Conservation (phyloP, 2,329 filamentous ascomycete genomes). For the Coniella lustricola region DNA sequence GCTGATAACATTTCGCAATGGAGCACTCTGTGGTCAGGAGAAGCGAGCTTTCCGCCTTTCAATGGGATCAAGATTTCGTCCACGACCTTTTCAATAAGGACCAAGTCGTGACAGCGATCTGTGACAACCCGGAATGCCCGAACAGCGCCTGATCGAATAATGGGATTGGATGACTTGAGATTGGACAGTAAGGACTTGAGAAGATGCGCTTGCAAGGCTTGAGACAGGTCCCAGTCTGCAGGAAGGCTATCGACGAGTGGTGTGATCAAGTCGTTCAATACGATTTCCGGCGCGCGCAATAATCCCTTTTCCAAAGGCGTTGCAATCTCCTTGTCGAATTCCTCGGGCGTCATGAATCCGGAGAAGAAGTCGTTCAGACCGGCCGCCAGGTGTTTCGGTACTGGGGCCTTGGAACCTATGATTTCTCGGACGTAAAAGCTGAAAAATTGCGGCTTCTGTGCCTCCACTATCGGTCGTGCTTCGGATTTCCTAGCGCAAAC, state of each 20-base stretch:
- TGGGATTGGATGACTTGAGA: constrained; percentile 79
- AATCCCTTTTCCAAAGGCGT: constrained; percentile 84
- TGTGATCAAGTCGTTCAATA: constrained; percentile 71
- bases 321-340: constrained; percentile 68
- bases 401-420: constrained; percentile 64
- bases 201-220: constrained; percentile 62
- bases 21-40: constrained; percentile 75
- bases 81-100: constrained; percentile 57
- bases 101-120: constrained; percentile 48
- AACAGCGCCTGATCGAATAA: constrained; percentile 69
- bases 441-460: constrained; percentile 65
- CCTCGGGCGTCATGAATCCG: constrained; percentile 64
- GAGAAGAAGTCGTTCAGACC: constrained; percentile 78
- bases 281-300: constrained; percentile 81
- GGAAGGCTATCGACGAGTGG: constrained; percentile 67
- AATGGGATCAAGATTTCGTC: constrained; percentile 75
- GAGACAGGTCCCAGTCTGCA: constrained; percentile 66
- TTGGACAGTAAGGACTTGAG: constrained; percentile 85
- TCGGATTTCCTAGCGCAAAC: constrained; percentile 68
- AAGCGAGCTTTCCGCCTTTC: constrained; percentile 75
- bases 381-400: constrained; percentile 65
- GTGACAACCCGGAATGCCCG: constrained; percentile 68
- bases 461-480: constrained; percentile 55
- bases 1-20: constrained; percentile 74
- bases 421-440: constrained; percentile 82